Base-by-base conservation (phyloP, 2,329 filamentous ascomycete species). In the Colletotrichum sp. region DNA sequence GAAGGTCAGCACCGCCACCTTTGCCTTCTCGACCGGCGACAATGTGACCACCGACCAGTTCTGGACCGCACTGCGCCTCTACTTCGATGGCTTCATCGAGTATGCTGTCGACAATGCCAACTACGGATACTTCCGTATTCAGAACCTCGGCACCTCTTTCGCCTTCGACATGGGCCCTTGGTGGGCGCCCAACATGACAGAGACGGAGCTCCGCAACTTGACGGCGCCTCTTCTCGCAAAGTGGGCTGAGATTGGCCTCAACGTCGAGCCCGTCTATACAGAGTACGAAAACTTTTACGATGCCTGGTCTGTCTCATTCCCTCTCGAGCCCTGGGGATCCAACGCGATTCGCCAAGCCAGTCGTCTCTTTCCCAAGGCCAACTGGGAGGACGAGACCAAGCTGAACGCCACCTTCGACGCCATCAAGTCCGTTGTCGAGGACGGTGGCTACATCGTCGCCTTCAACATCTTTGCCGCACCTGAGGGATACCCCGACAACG, bases 1-100 rank as follows among this genome's bases (percentile, higher is more conserved):
- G 7, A 81, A 82, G 0, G 84, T 88, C 5, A 84, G 86, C 2
- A 89, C 87, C 3, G 84, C 87, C 2, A 86, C 84, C 7, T 79
- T 91, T 6, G 83, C 82, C 2, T 89, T 91, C 65, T 75, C 72
- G 5, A 62, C 32, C 12, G 72, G 76, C 10, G 64, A 18, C 4
- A 76, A 78, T 36, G 60, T 82, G n/a, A 79, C 79, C 7, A 75
- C 78, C n/a, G 78, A 80, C 10, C 74, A 80, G n/a, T 79, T 82
- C 76, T 86, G 73, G 85, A 83, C 65, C 65, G 82, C 60, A 30
- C 80, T 76, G 63, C 78, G 79, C 0, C 70, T 55, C 4, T 81
- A 79, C 72, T 81, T 81, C 72, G 79, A 80, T 2, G 79, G 79
- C 6, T 81, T 81, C 60, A 72, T 80, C 2, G 76, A 81, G 52